Evolutionary conservation across 2,329 filamentous ascomycete species (phyloP).

Genomic region (Fusarium sp.): DNA sequence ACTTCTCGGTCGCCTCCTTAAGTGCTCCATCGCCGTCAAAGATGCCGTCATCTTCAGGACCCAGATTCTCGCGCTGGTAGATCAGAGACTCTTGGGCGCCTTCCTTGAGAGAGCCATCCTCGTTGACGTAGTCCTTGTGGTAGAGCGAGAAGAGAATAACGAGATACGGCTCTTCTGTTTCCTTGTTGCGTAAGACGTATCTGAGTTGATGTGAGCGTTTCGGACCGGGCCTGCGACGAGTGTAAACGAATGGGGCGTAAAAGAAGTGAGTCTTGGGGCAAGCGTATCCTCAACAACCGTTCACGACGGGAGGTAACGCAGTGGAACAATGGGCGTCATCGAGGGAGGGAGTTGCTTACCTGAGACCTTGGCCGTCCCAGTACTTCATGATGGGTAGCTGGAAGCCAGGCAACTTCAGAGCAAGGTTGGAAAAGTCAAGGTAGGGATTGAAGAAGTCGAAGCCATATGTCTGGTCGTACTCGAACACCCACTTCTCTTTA

Average conservation of each 20-base stretch:
- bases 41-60: slow-evolving; percentile 39
- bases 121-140: slow-evolving; percentile 75
- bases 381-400: slow-evolving; percentile 81
- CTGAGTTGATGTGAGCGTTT: slow-evolving; percentile 87
- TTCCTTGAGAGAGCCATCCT: slow-evolving; percentile 68
- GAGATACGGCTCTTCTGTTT: slow-evolving; percentile 81
- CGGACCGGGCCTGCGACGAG: slow-evolving; percentile 48
- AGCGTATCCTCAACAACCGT: neutral
- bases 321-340: slow-evolving; percentile 10
- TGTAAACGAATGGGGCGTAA: slow-evolving; percentile 44
- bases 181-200: slow-evolving; percentile 89
- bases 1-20: slow-evolving; percentile 57
- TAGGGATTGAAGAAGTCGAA: slow-evolving; percentile 91
- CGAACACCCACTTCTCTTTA: slow-evolving; percentile 69
- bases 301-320: slow-evolving; percentile 1
- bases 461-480: slow-evolving; percentile 66
- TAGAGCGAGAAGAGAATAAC: slow-evolving; percentile 86
- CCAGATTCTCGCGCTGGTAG: slow-evolving; percentile 17
- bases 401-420: slow-evolving; percentile 80
- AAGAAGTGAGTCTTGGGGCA: slow-evolving; percentile 42
- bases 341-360: slow-evolving; percentile 66
- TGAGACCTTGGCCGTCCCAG: slow-evolving; percentile 83
- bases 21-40: slow-evolving; percentile 56
- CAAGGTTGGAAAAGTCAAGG: slow-evolving; percentile 84
- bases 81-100: slow-evolving; percentile 52